Conservation (phyloP, 257 asterid genomes). For the Jacaranda copaia region DNA sequence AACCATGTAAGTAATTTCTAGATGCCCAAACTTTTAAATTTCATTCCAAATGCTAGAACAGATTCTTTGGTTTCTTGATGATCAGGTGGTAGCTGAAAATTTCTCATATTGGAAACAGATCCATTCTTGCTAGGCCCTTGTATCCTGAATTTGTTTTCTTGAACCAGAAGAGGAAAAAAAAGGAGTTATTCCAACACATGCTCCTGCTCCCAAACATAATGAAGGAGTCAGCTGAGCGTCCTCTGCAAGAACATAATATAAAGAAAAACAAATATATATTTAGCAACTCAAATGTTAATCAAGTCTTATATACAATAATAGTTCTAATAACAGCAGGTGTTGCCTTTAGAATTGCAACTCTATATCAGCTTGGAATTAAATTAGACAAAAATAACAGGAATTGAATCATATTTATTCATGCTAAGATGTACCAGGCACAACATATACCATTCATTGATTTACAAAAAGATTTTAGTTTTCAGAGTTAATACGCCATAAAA, state of each 20-base stretch:
- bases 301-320: slow-evolving; percentile 8
- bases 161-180: background rate
- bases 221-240: slow-evolving; percentile 88
- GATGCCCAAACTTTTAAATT: background rate
- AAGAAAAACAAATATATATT: slow-evolving; percentile 19
- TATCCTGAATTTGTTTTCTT: background rate
- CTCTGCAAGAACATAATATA: slow-evolving; percentile 56
- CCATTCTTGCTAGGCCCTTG: background rate
- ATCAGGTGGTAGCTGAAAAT: slow-evolving; percentile 14
- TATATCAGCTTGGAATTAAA: slow-evolving; percentile 12
- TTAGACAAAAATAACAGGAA: slow-evolving; percentile 14
- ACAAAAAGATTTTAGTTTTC: no score
- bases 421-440: no score
- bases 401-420: no score
- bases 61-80: background rate
- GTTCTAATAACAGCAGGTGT: background rate
- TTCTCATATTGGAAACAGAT: background rate
- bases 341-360: slow-evolving; percentile 20
- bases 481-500: no score
- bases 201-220: slow-evolving; percentile 96
- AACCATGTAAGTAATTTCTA: slow-evolving; percentile 50
- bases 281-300: slow-evolving; percentile 20
- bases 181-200: slow-evolving; percentile 93
- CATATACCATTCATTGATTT: no score
- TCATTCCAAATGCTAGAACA: background rate